Evolutionary conservation across 495 filamentous ascomycete genomes (phyloP).

Genomic region (Hypoxylon trugodes): DNA sequence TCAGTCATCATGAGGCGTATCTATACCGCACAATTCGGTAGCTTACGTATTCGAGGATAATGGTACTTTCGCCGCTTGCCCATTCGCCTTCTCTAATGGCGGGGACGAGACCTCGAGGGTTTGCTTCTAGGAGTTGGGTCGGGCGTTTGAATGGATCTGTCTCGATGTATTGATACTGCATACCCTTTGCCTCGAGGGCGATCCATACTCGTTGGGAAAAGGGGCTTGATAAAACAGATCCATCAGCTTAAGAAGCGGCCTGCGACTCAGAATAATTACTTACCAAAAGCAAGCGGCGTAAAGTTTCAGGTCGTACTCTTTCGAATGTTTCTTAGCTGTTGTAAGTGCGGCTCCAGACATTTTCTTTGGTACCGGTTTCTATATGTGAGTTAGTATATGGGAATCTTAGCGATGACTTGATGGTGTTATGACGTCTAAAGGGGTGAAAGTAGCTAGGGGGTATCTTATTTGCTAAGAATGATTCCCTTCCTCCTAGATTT

Average conservation of each 20-base stretch:
- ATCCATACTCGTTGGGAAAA: slow-evolving; percentile 98
- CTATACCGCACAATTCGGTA: neutral
- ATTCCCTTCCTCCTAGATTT: slow-evolving; percentile 11
- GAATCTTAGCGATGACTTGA: neutral
- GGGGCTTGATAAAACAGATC: slow-evolving; percentile 41
- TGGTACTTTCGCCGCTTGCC: slow-evolving; percentile 86
- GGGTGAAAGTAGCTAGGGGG: slow-evolving; percentile 8
- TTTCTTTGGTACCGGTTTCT: slow-evolving; percentile 83
- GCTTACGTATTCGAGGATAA: slow-evolving; percentile 88
- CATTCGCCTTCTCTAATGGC: slow-evolving; percentile 84
- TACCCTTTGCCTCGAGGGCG: slow-evolving; percentile 83
- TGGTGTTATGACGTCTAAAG: neutral
- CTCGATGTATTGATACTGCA: slow-evolving; percentile 91
- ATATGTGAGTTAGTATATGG: slow-evolving; percentile 15
- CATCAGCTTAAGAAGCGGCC: slow-evolving; percentile 16
- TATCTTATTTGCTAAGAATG: slow-evolving; percentile 3
- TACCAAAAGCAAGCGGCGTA: slow-evolving; percentile 94
- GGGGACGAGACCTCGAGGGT: slow-evolving; percentile 88
- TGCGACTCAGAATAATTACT: slow-evolving; percentile 38
- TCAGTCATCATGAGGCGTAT: neutral
- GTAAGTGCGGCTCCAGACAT: slow-evolving; percentile 77
- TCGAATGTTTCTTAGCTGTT: slow-evolving; percentile 77
- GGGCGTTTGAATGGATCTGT: slow-evolving; percentile 83
- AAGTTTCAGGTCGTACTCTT: slow-evolving; percentile 78
- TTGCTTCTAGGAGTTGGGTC: slow-evolving; percentile 78